These are phyloP conservation scores for Irpex rosettiformis DNA, from an alignment of 1,284 basidiomycete genomes.

Conservation along the genomic window DNA sequence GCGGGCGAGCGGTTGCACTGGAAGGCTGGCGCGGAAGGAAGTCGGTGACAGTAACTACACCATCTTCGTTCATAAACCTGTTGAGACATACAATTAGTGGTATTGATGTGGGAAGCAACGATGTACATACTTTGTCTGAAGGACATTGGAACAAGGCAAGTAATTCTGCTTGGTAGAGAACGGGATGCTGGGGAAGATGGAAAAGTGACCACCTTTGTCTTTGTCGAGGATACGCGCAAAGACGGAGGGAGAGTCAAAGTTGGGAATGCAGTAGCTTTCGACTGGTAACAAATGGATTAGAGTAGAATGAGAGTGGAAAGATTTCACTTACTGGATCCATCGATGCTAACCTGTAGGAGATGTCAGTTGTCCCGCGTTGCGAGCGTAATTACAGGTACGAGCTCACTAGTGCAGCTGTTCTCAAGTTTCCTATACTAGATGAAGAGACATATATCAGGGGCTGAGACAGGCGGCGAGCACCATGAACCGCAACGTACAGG, in stretches of 20 bases:
- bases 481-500: constrained; percentile 45
- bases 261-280: constrained; percentile 86
- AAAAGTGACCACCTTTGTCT: constrained; percentile 92
- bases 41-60: constrained; percentile 80
- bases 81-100: background rate
- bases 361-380: background rate
- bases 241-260: constrained; percentile 90
- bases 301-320: constrained; percentile 1
- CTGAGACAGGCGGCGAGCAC: background rate
- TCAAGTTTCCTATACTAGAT: constrained; percentile 72
- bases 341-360: constrained; percentile 56
- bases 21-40: constrained; percentile 69
- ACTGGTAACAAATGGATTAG: constrained; percentile 40
- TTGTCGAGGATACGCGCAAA: constrained; percentile 88
- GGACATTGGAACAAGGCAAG: constrained; percentile 82
- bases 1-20: constrained; percentile 46
- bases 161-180: constrained; percentile 85
- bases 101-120: background rate
- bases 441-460: background rate
- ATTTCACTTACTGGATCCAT: constrained; percentile 64
- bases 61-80: constrained; percentile 76
- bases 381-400: background rate
- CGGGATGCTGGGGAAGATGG: constrained; percentile 65
- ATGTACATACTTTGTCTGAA: constrained; percentile 68
- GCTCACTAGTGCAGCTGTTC: constrained; percentile 71